phyloP scores from a whole-genome alignment of 805 yeast species.

The Ogataea ganodermae region DNA sequence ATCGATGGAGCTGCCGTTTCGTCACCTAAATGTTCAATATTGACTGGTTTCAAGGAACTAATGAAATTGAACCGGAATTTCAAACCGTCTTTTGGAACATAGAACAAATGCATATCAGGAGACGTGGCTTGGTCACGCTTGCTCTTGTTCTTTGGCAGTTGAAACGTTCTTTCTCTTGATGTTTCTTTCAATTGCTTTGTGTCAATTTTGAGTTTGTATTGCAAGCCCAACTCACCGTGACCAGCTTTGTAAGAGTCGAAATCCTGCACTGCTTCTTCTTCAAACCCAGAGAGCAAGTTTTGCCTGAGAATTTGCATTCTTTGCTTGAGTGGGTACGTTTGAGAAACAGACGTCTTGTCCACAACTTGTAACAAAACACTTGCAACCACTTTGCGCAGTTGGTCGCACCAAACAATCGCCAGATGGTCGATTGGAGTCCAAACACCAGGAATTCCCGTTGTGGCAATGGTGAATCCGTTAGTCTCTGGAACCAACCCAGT shows the following conservation, averaged over 20 bases:
- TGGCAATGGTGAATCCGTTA: slow-evolving; percentile 80
- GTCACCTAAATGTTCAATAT: slow-evolving; percentile 25
- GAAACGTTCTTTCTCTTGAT: slow-evolving; percentile 32
- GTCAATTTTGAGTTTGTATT: slow-evolving; percentile 34
- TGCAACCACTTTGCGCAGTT: slow-evolving; percentile 67
- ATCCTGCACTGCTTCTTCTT: slow-evolving; percentile 39
- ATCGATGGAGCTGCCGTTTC: slow-evolving; percentile 29
- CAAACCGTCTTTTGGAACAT: slow-evolving; percentile 34
- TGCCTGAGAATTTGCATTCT: slow-evolving; percentile 62
- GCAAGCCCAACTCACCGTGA: slow-evolving; percentile 15
- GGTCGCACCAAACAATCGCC: slow-evolving; percentile 97
- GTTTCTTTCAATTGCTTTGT: slow-evolving; percentile 35
- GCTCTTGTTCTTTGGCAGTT: slow-evolving; percentile 25
- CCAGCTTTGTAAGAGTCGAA: slow-evolving; percentile 26
- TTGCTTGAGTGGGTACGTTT: slow-evolving; percentile 52
- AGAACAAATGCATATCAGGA: slow-evolving; percentile 38
- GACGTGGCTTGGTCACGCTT: slow-evolving; percentile 20
- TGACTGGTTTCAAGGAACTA: slow-evolving; percentile 33
- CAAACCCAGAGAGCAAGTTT: slow-evolving; percentile 57
- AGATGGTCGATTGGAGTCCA: slow-evolving; percentile 95
- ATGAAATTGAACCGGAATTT: slow-evolving; percentile 33
- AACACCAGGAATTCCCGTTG: slow-evolving; percentile 85
- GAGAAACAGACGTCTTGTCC: slow-evolving; percentile 46
- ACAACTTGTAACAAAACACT: slow-evolving; percentile 59
- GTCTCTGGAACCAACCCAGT: slow-evolving; percentile 68